Evolutionary conservation across 2,329 filamentous ascomycete species (phyloP), one percentile per base, ranked within the genome.

Genomic region (Diaporthe citri): DNA sequence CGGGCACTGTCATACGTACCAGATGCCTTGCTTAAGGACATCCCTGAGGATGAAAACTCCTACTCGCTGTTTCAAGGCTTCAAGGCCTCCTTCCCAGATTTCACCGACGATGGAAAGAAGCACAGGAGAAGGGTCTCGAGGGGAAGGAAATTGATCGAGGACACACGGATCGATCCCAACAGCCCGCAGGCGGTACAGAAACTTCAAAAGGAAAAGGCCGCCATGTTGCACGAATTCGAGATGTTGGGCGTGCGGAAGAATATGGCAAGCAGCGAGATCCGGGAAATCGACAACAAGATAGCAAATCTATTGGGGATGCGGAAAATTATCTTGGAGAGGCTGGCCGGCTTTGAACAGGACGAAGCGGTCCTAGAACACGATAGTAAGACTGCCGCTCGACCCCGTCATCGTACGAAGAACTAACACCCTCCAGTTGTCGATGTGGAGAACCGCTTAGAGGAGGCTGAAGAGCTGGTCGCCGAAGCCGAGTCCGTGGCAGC

Each of bases 21-120:
- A 67, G 96, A 99, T 84, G 96, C 98, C 77, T 90, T 99, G 79
- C 90, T 99, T 62, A 88, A 88, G 78, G 96, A 98, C 82, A 96
- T 98, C 69, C 97, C 97, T 79, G 95, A 97, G 76, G 90, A 93
- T 82, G 92, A 93, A 31, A 97, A 94, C 84, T 88, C 92, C 22
- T 99, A 97, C 86, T 98, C 96, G 55, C 88, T 99, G 59, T 98
- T 99, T 83, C 95, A 99, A 84, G 97, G 97, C 78, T 99, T 99
- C 84, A 93, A 97, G 85, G 97, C 96, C 64, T 96, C 92, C 77
- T 88, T 98, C 77, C 96, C 96, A 3, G 90, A 92, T 77, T 84
- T 90, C 77, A 88, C 87, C 7, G 94, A 97, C 22, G 90, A 93
- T 77, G 90, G 90, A 78, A 92, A 93, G 82, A 94, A 93, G 82